Base-by-base conservation (phyloP, 1,284 basidiomycete species). In the Ganoderma sinense region DNA sequence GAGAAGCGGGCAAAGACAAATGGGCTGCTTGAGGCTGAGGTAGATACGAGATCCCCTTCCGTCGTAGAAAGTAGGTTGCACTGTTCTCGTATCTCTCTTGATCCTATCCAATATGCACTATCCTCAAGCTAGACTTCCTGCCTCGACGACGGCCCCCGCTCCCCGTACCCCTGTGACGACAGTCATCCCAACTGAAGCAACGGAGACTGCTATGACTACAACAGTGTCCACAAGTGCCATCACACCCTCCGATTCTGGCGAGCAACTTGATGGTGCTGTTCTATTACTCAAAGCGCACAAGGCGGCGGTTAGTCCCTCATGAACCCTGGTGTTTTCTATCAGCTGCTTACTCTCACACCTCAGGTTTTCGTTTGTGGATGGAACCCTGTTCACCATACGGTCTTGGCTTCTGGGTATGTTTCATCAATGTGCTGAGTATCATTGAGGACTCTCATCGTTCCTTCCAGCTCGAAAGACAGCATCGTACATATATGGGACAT, bases 361-460 rank as follows among this genome's bases (percentile, higher is more conserved):
- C 75, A 94, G 92, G 91, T 95, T 2, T 95, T 95, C 70, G 89
- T 93, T 8, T 93, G 92, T 70, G 87, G 91, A 4, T 96, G 93
- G 86, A 95, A 94, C 79, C 92, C 94, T 11, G 84, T 82, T 56
- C 83, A 87, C n/a, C 83, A 83, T 36, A 84, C 86, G 55, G 77
- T 91, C 18, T 80, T 96, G 20, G 93, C 93, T 36, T 91, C 94
- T 40, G 94, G 94, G 90, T 94, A 79, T 66, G 86, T 77, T 69
- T 61, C 31, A 48, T 26, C 48, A 14, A 53, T 60, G 51, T 23
- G 16, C n/a, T 64, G 55, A 61, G 8, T 4, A 65, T 7, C 61
- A 36, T 51, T 39, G 68, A 20, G 48, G 45, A 11, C 40, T 51
- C 31, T 60, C 51, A 53, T 66, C 36, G 68, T 11, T 71, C 16